Conservation (phyloP, 2,329 filamentous ascomycete species). For the Fusarium siculi region DNA sequence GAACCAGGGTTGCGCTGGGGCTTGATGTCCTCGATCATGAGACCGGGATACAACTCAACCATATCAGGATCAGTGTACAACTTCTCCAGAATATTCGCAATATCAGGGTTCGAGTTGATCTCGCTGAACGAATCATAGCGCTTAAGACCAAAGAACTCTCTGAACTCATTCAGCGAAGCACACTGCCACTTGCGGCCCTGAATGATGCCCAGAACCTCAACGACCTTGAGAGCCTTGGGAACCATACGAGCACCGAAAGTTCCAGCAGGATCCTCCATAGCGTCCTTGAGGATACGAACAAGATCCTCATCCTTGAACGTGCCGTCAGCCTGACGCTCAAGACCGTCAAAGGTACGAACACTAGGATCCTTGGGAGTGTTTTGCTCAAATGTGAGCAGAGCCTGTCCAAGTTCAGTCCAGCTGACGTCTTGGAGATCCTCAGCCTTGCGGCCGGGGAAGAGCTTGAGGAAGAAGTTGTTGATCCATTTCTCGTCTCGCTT, state of each 20-base stretch:
- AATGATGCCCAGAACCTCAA: slow-evolving; percentile 72
- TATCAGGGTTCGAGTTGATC: slow-evolving; percentile 67
- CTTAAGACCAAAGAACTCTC: slow-evolving; percentile 70
- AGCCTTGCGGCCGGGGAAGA: slow-evolving; percentile 42
- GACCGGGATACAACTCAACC: slow-evolving; percentile 76
- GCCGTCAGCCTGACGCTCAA: slow-evolving; percentile 61
- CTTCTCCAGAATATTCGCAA: slow-evolving; percentile 64
- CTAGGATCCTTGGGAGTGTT: slow-evolving; percentile 52
- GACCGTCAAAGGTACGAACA: slow-evolving; percentile 59
- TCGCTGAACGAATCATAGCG: slow-evolving; percentile 66
- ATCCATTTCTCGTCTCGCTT: slow-evolving; percentile 71
- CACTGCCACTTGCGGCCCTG: slow-evolving; percentile 71
- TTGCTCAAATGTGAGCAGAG: slow-evolving; percentile 30
- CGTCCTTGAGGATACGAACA: slow-evolving; percentile 63
- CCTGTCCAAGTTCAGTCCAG: slow-evolving; percentile 37
- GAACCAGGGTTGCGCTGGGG: slow-evolving; percentile 60
- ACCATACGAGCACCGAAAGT: slow-evolving; percentile 69
- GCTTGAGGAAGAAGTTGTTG: slow-evolving; percentile 59
- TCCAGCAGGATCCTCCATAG: slow-evolving; percentile 70
- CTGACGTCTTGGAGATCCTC: slow-evolving; percentile 54
- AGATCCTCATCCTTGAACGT: slow-evolving; percentile 68
- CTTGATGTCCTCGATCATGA: slow-evolving; percentile 70
- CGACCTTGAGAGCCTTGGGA: slow-evolving; percentile 65
- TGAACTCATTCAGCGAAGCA: slow-evolving; percentile 72
- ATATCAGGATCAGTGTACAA: slow-evolving; percentile 72